Percentiles rank a stretch among this genome's conserved stretches.
These are phyloP conservation scores for Brassica cretica DNA, from an alignment of 345 rosid species.

Conservation along the genomic window DNA sequence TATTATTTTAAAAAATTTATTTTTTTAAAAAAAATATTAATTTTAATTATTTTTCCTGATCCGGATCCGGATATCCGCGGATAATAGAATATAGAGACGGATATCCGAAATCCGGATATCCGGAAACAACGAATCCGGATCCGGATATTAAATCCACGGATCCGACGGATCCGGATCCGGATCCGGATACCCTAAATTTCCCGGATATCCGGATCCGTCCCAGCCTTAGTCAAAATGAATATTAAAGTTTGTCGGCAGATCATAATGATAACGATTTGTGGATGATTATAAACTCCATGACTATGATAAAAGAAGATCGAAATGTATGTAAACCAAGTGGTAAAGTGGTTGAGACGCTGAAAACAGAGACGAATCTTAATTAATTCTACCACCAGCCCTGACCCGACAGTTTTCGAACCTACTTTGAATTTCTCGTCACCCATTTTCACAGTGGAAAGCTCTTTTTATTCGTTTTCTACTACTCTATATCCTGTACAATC, in stretches of 20 bases:
- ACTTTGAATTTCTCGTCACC: constrained; percentile 14
- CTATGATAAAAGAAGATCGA: constrained; percentile 7
- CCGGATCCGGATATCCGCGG: no score
- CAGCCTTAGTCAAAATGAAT: neutral
- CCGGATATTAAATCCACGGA: no score
- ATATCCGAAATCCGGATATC: no score
- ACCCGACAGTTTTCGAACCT: neutral
- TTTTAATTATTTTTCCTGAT: no score
- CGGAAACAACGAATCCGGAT: no score
- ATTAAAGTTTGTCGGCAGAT: constrained; percentile 27
- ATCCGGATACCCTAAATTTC: no score
- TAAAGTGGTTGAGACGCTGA: constrained; percentile 29
- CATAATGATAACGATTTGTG: constrained; percentile 20
- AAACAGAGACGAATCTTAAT: neutral
- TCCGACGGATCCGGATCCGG: no score
- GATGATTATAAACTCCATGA: constrained; percentile 22
- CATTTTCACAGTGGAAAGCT: neutral
- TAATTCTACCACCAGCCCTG: constrained; percentile 19
- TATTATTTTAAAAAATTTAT: no score
- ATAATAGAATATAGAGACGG: no score
- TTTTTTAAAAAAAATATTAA: no score
- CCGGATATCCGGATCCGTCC: no score
- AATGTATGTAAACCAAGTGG: constrained; percentile 2
- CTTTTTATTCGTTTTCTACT: neutral
- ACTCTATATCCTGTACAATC: neutral